A percentile compares a stretch with the other conserved stretches of the same genome.
phyloP scores from a whole-genome alignment of 2,329 filamentous ascomycete genomes.

The Botryosphaeria dothidea region DNA sequence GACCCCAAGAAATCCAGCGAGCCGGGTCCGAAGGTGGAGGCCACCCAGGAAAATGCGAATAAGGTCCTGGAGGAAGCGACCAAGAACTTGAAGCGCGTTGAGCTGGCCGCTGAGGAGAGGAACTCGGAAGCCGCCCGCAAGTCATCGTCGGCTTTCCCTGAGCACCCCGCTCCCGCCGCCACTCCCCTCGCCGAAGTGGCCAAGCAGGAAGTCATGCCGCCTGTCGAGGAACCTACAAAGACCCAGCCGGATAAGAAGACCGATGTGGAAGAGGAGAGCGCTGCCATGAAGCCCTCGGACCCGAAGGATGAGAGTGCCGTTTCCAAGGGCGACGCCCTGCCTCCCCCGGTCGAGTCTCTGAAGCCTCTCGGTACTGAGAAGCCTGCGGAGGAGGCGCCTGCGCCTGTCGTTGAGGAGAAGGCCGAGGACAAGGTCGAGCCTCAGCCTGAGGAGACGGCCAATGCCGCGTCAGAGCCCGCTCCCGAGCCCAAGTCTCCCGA shows the following conservation, averaged over 20 bases:
- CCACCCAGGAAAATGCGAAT: conserved; percentile 19
- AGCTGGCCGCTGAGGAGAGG: conserved; percentile 15
- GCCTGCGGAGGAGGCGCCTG: background rate
- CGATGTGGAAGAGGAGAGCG: conserved; percentile 44
- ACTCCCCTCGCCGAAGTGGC: background rate
- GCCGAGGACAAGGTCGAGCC: conserved; percentile 1
- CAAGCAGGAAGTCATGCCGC: conserved; percentile 20
- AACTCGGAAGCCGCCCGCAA: background rate
- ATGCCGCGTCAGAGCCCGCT: conserved; percentile 31
- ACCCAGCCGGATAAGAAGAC: conserved; percentile 47
- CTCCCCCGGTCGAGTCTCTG: conserved; percentile 32
- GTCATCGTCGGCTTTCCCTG: background rate
- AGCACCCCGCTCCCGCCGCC: background rate
- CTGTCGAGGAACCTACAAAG: conserved; percentile 27
- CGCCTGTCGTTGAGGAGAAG: background rate
- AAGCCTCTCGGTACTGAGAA: conserved; percentile 15
- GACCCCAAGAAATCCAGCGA: conserved; percentile 40
- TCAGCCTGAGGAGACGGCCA: conserved; percentile 30
- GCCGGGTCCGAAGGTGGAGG: conserved; percentile 25
- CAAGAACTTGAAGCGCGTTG: background rate
- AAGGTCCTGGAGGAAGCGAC: conserved; percentile 17
- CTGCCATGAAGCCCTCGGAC: conserved; percentile 42
- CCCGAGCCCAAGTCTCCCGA: conserved; percentile 28
- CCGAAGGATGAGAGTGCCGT: conserved; percentile 39
- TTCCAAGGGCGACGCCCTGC: conserved; percentile 39